These are phyloP conservation scores for Hysterium pulicare DNA, from an alignment of 2,329 filamentous ascomycete genomes.

Conservation along the genomic window DNA sequence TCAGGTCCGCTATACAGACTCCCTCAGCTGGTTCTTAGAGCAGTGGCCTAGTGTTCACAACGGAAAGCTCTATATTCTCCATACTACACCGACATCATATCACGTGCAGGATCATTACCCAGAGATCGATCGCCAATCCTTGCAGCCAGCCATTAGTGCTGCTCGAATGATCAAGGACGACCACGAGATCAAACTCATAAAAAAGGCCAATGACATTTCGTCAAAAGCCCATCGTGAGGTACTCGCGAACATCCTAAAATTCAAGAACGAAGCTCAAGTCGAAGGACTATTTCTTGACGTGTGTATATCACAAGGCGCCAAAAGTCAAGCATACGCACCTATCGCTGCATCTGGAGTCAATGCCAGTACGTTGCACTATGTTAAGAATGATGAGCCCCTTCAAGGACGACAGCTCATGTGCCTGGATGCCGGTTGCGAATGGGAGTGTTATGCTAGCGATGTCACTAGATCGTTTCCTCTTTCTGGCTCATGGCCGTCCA, in stretches of 20 bases:
- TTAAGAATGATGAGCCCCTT: constrained; percentile 71
- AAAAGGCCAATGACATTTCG: constrained; percentile 76
- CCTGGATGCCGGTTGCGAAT: constrained; percentile 86
- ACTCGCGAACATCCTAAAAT: constrained; percentile 58
- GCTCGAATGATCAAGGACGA: constrained; percentile 78
- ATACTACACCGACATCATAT: constrained; percentile 8
- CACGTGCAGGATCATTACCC: constrained; percentile 14
- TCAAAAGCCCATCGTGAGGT: constrained; percentile 72
- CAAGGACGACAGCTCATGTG: constrained; percentile 69
- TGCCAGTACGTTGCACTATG: constrained; percentile 83
- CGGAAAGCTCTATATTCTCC: constrained; percentile 35
- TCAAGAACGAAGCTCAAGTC: constrained; percentile 77
- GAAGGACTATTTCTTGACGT: constrained; percentile 72
- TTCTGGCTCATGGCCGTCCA: constrained; percentile 62
- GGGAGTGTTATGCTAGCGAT: constrained; percentile 80
- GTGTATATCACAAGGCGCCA: constrained; percentile 70
- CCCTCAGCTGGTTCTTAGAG: constrained; percentile 26
- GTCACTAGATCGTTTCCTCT: constrained; percentile 86
- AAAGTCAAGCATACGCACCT: constrained; percentile 79
- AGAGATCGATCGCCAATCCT: constrained; percentile 47
- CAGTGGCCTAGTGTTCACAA: constrained; percentile 26
- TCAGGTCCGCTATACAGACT: constrained; percentile 57
- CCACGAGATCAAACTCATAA: constrained; percentile 79
- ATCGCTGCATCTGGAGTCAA: constrained; percentile 84
- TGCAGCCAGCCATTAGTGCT: constrained; percentile 72